phyloP scores from a whole-genome alignment of 1,139 yeast species.

The Arxiozyma bovina region DNA sequence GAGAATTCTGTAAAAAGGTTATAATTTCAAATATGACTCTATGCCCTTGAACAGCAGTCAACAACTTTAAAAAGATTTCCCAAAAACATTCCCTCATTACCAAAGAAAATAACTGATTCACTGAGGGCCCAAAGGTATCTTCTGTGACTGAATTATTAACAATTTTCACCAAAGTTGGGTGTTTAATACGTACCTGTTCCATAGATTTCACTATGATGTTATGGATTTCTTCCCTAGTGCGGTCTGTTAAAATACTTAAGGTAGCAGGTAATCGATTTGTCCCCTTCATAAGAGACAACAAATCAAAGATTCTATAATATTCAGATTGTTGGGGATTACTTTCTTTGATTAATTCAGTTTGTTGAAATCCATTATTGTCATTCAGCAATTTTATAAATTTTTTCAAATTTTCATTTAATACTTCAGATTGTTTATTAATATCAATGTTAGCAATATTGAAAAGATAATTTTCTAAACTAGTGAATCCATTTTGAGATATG shows the following conservation, averaged over 20 bases:
- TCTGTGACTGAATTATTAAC: slow-evolving; percentile 15
- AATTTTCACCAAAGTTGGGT: slow-evolving; percentile 36
- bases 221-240: slow-evolving; percentile 42
- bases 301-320: slow-evolving; percentile 28
- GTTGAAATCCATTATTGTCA: slow-evolving; percentile 4
- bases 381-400: slow-evolving; percentile 33
- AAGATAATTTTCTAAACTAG: slow-evolving; percentile 47
- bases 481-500: slow-evolving; percentile 31
- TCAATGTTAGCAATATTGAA: slow-evolving; percentile 52
- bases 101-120: slow-evolving; percentile 44
- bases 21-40: slow-evolving; percentile 55
- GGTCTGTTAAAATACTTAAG: slow-evolving; percentile 44
- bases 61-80: slow-evolving; percentile 51
- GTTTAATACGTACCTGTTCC: slow-evolving; percentile 53
- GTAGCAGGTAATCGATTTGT: slow-evolving; percentile 58
- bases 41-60: slow-evolving; percentile 63
- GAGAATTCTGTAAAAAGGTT: slow-evolving; percentile 26
- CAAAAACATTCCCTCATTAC: slow-evolving; percentile 65
- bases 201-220: slow-evolving; percentile 52
- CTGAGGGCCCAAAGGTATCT: slow-evolving; percentile 30
- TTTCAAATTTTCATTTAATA: slow-evolving; percentile 34
- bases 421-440: slow-evolving; percentile 42
- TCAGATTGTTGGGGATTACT: slow-evolving; percentile 12
- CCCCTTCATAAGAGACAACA: slow-evolving; percentile 51
- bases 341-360: slow-evolving; percentile 1